Percentiles rank a stretch among this genome's conserved stretches.
Evolutionary conservation across 2,329 filamentous ascomycete species (phyloP).

Genomic region (Coniochaeta sp.): DNA sequence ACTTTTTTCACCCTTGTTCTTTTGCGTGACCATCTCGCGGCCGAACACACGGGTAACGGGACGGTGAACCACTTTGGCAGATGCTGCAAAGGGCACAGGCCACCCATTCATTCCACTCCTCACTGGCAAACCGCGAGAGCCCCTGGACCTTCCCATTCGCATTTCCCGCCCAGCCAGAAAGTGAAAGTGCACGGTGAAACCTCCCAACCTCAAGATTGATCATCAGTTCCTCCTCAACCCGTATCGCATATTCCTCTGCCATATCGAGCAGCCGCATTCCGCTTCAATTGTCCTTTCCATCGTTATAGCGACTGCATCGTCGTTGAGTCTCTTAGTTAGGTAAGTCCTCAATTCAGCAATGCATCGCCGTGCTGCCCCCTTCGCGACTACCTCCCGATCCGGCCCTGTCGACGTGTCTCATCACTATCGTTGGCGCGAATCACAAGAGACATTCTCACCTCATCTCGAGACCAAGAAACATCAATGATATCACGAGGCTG

Average conservation of each 20-base stretch:
- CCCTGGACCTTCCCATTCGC: not conserved
- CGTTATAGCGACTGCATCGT: not conserved
- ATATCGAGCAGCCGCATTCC: not conserved
- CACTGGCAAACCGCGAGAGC: constrained; percentile 1
- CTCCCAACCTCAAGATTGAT: not conserved
- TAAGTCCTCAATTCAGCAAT: not conserved
- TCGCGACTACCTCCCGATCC: not conserved
- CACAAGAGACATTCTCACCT: not conserved
- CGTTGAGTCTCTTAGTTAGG: not conserved
- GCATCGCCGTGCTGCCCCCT: no score
- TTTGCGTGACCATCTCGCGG: not conserved
- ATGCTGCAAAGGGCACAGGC: not conserved
- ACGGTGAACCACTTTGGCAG: not conserved
- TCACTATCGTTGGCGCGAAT: not conserved
- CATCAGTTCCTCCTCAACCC: not conserved
- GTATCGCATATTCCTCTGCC: not conserved
- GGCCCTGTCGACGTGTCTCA: no score
- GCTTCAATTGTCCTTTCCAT: not conserved
- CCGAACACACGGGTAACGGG: not conserved
- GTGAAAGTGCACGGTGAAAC: not conserved
- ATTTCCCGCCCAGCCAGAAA: not conserved
- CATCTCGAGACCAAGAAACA: not conserved
- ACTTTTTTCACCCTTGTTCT: not conserved
- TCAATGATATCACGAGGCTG: not conserved
- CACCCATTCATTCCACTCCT: not conserved